Evolutionary conservation across 2,329 filamentous ascomycete species (phyloP), one percentile per base, ranked within the genome.

Genomic region (Pseudocercospora fuligena): DNA sequence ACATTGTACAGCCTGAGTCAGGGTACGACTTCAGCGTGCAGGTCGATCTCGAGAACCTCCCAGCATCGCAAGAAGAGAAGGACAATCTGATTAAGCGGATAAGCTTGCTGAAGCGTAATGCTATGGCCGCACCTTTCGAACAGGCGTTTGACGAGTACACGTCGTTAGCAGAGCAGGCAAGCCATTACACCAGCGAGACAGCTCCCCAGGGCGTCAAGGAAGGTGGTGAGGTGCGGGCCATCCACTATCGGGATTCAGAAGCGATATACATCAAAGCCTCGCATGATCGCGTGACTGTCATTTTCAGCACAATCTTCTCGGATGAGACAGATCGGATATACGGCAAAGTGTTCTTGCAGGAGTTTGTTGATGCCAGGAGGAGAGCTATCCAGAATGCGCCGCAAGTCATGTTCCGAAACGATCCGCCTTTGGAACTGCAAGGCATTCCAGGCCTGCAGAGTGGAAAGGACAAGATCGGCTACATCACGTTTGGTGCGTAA

Each of bases 261-360:
- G 94, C 95, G 61, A 98, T 99, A 77, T 99, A 97, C 81, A 91
- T 99, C 84, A 98, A 99, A 84, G 94, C 95, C 69, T 96, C 92
- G 80, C 92, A 96, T 82, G 95, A 99, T 79, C 90, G 95, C 76
- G 95, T 99, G 61, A 99, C 96, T 0, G 94, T 99, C 76, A 99
- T 99, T 77, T 99, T 99, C 86, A 97, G 93, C 82, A 99, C 95
- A 49, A 88, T 98, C 61, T 99, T 99, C 86, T 87, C 93, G 65
- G 96, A 99, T 78, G 96, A 99, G 83, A 99, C 96, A 63, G 95
- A 99, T 78, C 87, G 94, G 69, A 92, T 99, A 65, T 99, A 97
- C 76, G 95, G 95, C 74, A 98, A 97, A 83, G 93, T 99, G 14
- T 99, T 99, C 78, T 89, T 99, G 73, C 94, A 97, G 83, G 95